A percentile compares a stretch with the other conserved stretches of the same genome.
Conservation (phyloP, 805 yeast species). For the Ogataea trehalophila region DNA sequence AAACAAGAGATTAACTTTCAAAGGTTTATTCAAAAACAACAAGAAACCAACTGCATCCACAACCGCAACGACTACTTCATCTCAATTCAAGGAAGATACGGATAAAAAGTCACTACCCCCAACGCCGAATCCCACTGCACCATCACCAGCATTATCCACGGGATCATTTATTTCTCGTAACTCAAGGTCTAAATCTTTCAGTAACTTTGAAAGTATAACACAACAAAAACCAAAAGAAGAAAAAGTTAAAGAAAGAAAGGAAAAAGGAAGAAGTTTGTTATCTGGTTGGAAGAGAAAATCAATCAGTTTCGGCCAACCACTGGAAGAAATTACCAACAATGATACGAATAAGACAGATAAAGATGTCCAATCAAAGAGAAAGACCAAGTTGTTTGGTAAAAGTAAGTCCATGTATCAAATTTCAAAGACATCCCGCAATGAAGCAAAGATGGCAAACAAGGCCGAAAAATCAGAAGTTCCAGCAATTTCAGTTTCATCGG, state of each 20-base stretch:
- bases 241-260: constrained; percentile 17
- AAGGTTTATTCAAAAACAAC: constrained; percentile 24
- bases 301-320: constrained; percentile 12
- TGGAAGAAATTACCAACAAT: constrained; percentile 5
- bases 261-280: constrained; percentile 26
- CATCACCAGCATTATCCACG: constrained; percentile 15
- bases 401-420: constrained; percentile 8
- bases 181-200: constrained; percentile 17
- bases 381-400: constrained; percentile 11
- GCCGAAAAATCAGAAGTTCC: neutral
- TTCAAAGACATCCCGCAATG: neutral
- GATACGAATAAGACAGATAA: neutral
- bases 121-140: neutral
- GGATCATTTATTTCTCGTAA: constrained; percentile 6
- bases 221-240: constrained; percentile 4
- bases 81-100: neutral
- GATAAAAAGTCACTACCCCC: neutral
- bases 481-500: neutral
- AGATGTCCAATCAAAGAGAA: neutral
- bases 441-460: neutral
- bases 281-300: constrained; percentile 30
- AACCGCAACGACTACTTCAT: neutral
- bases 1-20: constrained; percentile 25
- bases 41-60: neutral
- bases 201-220: constrained; percentile 7